Percentiles rank a stretch among this genome's conserved stretches.
Evolutionary conservation across 202 grass and related monocot species (phyloP).

Genomic region (Panicum hallii): DNA sequence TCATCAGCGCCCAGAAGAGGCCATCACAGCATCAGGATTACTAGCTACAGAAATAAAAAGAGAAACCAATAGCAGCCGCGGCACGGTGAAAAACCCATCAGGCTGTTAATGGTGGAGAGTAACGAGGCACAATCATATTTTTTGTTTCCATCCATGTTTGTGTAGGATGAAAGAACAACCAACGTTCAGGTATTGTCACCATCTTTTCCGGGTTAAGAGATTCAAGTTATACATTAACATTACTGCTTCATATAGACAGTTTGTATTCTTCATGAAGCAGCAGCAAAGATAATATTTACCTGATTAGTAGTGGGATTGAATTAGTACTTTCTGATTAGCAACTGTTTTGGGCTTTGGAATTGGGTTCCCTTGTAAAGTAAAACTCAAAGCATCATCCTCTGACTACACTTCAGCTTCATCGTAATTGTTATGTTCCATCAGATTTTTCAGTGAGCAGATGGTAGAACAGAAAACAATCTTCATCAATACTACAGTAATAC

Average conservation of each 20-base stretch:
- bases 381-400: background rate
- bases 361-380: background rate
- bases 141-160: background rate
- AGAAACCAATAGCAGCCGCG: background rate
- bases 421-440: no score
- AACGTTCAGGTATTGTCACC: background rate
- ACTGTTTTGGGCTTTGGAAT: background rate
- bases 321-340: background rate
- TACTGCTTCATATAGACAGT: background rate
- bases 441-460: no score
- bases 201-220: background rate
- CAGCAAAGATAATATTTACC: background rate
- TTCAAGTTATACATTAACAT: background rate
- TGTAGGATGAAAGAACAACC: background rate
- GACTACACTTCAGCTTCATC: background rate
- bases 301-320: no score
- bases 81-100: background rate
- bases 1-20: background rate
- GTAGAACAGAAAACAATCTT: no score
- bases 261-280: background rate
- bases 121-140: background rate
- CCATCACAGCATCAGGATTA: slow-evolving; percentile 9
- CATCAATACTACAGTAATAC: no score
- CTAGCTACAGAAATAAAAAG: background rate
- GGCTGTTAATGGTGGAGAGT: background rate